Base-by-base conservation (phyloP, 306 rosid species). In the Fragaria nilgerrensis region DNA sequence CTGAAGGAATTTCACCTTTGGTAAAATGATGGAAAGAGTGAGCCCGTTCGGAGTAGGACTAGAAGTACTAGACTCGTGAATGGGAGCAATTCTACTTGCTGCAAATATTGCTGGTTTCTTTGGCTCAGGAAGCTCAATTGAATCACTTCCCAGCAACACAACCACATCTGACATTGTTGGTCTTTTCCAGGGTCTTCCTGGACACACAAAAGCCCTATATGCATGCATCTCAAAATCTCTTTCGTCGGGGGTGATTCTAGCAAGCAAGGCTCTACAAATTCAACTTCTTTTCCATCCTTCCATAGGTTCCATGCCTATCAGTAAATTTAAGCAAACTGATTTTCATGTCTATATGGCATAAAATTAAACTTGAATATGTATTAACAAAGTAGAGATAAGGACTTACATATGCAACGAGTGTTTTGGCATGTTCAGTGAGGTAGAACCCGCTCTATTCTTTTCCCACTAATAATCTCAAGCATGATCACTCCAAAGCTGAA, bases 401-500 rank as follows among this genome's bases (percentile, higher is more conserved):
- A 39, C 17, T 41, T 85, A 87, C 88, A 64, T 85, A 76, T 82
- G 77, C 84, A 20, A 80, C 72, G 3, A 85, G 76, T 6, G 84
- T 73, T 0, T 76, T 78, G 34, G 89, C 78, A 74, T 78, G 86
- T 41, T 77, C 68, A 1, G 41, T 62, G 43, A 36, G 39, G 78
- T 85, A 73, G 64, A 85, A 85, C 32, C 89, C 80, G 6, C 59
- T 85, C 34, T 71, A n/a, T 78, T 17, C 34, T 78, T 62, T 47
- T 70, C 17, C 88, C 89, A 39, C 52, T 83, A 7, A 85, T 27
- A 19, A 87, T 89, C 82, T 89, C 90, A 16, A 89, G 72, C 19
- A 87, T 9, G 2, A 89, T n/a, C 16, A 89, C 77, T 10, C 90
- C 88, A 47, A 85, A 89, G 39, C 90, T 89, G 37, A 87, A 89